Percentiles rank a stretch among this genome's conserved stretches.
Conservation (phyloP, 2,329 filamentous ascomycete genomes). For the Aspergillus aculeatinus region DNA sequence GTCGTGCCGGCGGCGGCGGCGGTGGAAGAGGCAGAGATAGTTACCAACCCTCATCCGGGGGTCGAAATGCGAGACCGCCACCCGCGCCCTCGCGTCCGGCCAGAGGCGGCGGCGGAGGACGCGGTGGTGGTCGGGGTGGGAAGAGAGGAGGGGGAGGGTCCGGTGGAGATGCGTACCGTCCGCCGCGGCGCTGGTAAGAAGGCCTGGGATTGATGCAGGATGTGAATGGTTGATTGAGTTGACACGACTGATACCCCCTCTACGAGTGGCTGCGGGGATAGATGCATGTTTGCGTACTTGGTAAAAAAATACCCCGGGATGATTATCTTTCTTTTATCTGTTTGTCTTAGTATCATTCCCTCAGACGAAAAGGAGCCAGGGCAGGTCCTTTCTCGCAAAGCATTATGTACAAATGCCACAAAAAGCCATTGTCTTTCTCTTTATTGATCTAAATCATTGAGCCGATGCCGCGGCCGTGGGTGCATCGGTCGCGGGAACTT, state of each 20-base stretch:
- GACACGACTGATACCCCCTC: conserved; percentile 1
- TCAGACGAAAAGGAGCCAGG: background rate
- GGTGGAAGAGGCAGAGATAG: conserved; percentile 23
- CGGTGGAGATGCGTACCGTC: conserved; percentile 31
- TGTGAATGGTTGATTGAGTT: conserved; percentile 18
- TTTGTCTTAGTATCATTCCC: background rate
- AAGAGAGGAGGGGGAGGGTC: conserved; percentile 14
- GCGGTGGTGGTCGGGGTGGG: conserved; percentile 21
- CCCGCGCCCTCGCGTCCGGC: background rate
- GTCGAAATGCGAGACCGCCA: conserved; percentile 1
- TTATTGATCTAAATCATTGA: background rate
- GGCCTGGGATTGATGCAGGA: conserved; percentile 32
- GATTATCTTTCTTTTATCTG: background rate
- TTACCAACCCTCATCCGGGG: conserved; percentile 15
- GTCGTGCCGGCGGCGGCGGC: conserved; percentile 20
- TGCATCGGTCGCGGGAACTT: conserved; percentile 12
- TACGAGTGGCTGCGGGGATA: background rate
- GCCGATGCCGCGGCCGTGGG: conserved; percentile 1
- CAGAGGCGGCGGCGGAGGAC: conserved; percentile 19
- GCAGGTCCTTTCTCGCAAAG: background rate
- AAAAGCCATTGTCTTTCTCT: background rate
- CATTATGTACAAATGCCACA: background rate
- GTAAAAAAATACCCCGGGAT: background rate
- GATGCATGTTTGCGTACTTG: background rate
- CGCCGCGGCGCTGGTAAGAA: conserved; percentile 34